Conservation (phyloP, 768 basidiomycete species). For the Coprinellus aureogranulatus region DNA sequence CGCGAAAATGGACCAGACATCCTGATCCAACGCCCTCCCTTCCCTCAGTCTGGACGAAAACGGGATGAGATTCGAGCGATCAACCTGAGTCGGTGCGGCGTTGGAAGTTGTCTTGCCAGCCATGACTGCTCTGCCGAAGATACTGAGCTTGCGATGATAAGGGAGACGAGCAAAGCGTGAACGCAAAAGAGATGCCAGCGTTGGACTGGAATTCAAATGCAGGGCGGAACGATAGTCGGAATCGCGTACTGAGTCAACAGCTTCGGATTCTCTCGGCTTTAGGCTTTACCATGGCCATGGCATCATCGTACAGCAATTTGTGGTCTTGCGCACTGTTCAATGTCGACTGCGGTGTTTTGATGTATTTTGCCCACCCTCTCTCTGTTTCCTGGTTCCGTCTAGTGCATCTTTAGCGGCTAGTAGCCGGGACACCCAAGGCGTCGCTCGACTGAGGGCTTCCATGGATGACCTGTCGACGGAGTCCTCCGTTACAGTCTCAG, state of each 20-base stretch:
- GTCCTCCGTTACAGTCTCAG: no score
- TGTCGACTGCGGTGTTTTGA: background rate
- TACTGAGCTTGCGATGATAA: background rate
- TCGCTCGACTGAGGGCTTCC: no score
- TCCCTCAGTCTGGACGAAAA: constrained; percentile 71
- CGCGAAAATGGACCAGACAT: constrained; percentile 95
- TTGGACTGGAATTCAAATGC: background rate
- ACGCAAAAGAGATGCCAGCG: constrained; percentile 8
- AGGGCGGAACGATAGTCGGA: background rate
- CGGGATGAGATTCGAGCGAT: constrained; percentile 55
- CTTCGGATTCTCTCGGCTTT: constrained; percentile 4
- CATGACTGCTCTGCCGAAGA: constrained; percentile 1
- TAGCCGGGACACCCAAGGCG: no score
- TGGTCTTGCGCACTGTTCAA: background rate
- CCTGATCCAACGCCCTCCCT: constrained; percentile 74
- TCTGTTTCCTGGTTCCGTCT: no score
- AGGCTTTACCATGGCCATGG: constrained; percentile 1
- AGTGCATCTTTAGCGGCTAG: no score
- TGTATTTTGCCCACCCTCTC: no score
- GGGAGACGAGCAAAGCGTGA: constrained; percentile 4
- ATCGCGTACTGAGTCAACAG: constrained; percentile 1
- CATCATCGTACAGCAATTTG: constrained; percentile 3
- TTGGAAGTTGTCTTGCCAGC: constrained; percentile 17
- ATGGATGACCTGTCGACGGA: no score
- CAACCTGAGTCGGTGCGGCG: constrained; percentile 16